These are phyloP conservation scores for Boletellus sp. DNA, from an alignment of 768 basidiomycete genomes.

Conservation along the genomic window DNA sequence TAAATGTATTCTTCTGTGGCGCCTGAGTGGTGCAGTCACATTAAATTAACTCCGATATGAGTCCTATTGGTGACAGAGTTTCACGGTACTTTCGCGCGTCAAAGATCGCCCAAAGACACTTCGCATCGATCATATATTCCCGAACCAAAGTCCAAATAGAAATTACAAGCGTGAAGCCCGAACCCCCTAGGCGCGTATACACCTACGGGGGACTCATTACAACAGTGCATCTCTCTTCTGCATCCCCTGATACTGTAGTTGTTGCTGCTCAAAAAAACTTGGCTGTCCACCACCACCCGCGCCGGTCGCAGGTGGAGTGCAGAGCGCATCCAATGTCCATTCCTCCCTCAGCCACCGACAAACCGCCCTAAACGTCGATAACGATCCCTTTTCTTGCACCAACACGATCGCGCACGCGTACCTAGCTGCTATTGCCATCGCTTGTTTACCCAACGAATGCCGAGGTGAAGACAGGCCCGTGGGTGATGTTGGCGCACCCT, in stretches of 20 bases:
- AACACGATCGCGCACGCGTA: constrained; percentile 68
- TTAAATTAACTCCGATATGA: too few relatives aligned
- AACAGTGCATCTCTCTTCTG: constrained; percentile 32
- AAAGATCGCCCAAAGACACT: too few relatives aligned
- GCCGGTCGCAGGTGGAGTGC: constrained; percentile 22
- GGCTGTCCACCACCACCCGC: constrained; percentile 33
- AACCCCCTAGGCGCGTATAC: not conserved
- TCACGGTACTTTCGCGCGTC: too few relatives aligned
- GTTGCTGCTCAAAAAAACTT: constrained; percentile 39
- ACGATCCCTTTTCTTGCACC: constrained; percentile 87
- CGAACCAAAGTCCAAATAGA: too few relatives aligned
- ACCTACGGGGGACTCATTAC: constrained; percentile 2
- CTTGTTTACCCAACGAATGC: constrained; percentile 26
- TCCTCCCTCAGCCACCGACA: constrained; percentile 69
- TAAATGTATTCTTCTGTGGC: too few relatives aligned
- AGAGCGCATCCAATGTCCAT: constrained; percentile 49
- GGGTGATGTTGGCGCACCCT: constrained; percentile 19
- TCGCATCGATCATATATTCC: too few relatives aligned
- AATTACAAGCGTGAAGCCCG: too few relatives aligned
- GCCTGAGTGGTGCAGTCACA: too few relatives aligned
- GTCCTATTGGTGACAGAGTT: too few relatives aligned
- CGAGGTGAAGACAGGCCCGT: constrained; percentile 23
- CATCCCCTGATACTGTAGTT: constrained; percentile 16
- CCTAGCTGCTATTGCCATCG: constrained; percentile 21
- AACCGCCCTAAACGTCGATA: constrained; percentile 77